A percentile compares a stretch with the other conserved stretches of the same genome.
Conservation (phyloP, 1,139 yeast genomes). For the Spencermartinsiella ligniputridi region DNA sequence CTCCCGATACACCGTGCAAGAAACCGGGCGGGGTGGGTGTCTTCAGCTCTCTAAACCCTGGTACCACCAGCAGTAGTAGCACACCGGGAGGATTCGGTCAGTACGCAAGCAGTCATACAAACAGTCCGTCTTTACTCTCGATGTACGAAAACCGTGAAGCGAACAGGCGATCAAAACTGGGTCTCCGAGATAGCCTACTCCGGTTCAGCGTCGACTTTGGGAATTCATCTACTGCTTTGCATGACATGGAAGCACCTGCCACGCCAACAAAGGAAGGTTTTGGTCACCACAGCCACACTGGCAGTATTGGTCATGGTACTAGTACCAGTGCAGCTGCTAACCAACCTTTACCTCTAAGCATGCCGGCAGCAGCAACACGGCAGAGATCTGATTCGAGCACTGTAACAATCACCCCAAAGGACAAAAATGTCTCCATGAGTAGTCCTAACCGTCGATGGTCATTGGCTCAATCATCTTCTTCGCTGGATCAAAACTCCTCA, state of each 20-base stretch:
- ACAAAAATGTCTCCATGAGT: not conserved
- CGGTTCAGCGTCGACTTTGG: conserved; percentile 23
- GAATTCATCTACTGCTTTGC: conserved; percentile 10
- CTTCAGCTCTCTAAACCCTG: conserved; percentile 4
- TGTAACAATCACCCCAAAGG: conserved; percentile 14
- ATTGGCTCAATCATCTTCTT: conserved; percentile 6
- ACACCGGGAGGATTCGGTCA: conserved; percentile 11
- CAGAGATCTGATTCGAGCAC: conserved; percentile 19
- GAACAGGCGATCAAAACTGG: conserved; percentile 12
- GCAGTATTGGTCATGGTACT: not conserved
- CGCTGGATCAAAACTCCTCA: conserved; percentile 18
- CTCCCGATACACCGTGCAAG: conserved; percentile 84
- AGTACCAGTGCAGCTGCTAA: not conserved
- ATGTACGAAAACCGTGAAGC: conserved; percentile 5
- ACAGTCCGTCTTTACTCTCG: conserved; percentile 17
- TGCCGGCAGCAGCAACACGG: conserved; percentile 13
- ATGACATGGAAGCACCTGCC: conserved; percentile 13
- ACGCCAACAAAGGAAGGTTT: conserved; percentile 21
- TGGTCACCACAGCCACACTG: conserved; percentile 4
- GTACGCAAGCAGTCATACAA: conserved; percentile 19
- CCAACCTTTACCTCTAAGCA: not conserved
- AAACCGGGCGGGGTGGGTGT: conserved; percentile 36
- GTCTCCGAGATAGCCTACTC: conserved; percentile 23
- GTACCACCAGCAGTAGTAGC: conserved; percentile 1
- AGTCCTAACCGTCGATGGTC: not conserved